These are phyloP conservation scores for Xylaria scruposa DNA, from an alignment of 495 filamentous ascomycete species.

Conservation along the genomic window DNA sequence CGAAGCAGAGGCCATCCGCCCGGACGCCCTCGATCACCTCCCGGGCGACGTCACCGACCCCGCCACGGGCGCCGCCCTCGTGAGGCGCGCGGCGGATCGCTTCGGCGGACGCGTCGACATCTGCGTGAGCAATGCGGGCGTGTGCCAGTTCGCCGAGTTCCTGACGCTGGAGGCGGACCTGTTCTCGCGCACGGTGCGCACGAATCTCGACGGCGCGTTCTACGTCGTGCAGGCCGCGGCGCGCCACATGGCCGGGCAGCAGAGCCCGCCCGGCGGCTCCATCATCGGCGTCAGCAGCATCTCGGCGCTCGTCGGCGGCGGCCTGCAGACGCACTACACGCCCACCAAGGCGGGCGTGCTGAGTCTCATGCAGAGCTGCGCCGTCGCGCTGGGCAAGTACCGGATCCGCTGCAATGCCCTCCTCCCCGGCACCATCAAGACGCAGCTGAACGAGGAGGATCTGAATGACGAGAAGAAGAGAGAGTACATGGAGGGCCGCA, in stretches of 20 bases:
- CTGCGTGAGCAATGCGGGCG: slow-evolving; percentile 87
- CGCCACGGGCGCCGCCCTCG: slow-evolving; percentile 63
- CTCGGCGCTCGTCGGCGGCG: slow-evolving; percentile 83
- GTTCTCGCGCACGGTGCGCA: slow-evolving; percentile 68
- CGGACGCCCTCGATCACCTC: slow-evolving; percentile 63
- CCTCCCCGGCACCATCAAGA: slow-evolving; percentile 83
- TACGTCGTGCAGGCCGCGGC: slow-evolving; percentile 84
- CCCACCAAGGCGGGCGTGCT: slow-evolving; percentile 89
- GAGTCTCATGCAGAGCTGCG: slow-evolving; percentile 83
- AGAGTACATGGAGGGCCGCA: slow-evolving; percentile 82
- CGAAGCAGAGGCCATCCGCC: slow-evolving; percentile 56
- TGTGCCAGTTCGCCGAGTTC: slow-evolving; percentile 85
- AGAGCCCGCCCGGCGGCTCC: slow-evolving; percentile 72
- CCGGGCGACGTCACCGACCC: slow-evolving; percentile 72
- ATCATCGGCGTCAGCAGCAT: slow-evolving; percentile 89
- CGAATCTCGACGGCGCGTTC: slow-evolving; percentile 88
- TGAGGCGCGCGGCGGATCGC: slow-evolving; percentile 59
- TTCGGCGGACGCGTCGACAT: slow-evolving; percentile 73
- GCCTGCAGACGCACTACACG: slow-evolving; percentile 83
- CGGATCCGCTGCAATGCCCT: slow-evolving; percentile 85
- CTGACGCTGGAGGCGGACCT: slow-evolving; percentile 71
- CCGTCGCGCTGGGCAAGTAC: slow-evolving; percentile 78
- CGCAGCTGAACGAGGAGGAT: slow-evolving; percentile 87
- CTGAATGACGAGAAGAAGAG: slow-evolving; percentile 73
- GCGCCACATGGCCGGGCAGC: slow-evolving; percentile 71